Evolutionary conservation across 208 protist genomes (phyloP).

Genomic region (Crithidia acanthocephali): DNA sequence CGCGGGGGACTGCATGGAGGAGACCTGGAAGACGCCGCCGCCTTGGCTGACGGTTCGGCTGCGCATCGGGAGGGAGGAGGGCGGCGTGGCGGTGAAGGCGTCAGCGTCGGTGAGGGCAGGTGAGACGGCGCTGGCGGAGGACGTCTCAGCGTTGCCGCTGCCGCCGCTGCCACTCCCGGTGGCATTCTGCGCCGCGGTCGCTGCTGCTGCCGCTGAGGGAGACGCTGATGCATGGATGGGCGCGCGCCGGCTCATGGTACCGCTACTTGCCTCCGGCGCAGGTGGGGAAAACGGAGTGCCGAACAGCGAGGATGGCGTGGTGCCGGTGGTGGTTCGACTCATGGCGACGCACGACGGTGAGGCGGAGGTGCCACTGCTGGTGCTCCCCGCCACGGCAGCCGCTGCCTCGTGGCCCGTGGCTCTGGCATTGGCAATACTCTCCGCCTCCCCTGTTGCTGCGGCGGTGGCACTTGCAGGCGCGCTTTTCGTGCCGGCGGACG

Average conservation of each 20-base stretch:
- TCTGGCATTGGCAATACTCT: too few relatives aligned
- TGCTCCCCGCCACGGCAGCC: background rate
- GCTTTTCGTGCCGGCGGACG: background rate
- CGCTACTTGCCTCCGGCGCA: background rate
- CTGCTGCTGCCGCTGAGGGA: too few relatives aligned
- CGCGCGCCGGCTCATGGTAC: too few relatives aligned
- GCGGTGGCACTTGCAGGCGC: too few relatives aligned
- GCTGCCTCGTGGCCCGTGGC: background rate
- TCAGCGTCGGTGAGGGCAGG: conserved; percentile 13
- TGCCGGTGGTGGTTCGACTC: conserved; percentile 5
- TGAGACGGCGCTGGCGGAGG: conserved; percentile 8
- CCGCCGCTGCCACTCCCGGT: background rate
- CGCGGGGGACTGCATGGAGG: background rate
- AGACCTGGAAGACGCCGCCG: background rate
- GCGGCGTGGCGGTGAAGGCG: background rate
- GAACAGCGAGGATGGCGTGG: conserved; percentile 12
- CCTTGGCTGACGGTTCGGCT: conserved; percentile 20
- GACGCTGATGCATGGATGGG: too few relatives aligned
- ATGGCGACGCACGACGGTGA: background rate
- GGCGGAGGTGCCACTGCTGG: background rate
- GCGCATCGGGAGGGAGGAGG: conserved; percentile 25
- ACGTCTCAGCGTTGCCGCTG: background rate
- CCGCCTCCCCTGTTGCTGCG: too few relatives aligned
- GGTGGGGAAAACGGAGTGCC: conserved; percentile 3
- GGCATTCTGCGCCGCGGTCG: background rate